Evolutionary conservation across 2,329 filamentous ascomycete species (phyloP).

Genomic region (Rhynchosporium agropyri): DNA sequence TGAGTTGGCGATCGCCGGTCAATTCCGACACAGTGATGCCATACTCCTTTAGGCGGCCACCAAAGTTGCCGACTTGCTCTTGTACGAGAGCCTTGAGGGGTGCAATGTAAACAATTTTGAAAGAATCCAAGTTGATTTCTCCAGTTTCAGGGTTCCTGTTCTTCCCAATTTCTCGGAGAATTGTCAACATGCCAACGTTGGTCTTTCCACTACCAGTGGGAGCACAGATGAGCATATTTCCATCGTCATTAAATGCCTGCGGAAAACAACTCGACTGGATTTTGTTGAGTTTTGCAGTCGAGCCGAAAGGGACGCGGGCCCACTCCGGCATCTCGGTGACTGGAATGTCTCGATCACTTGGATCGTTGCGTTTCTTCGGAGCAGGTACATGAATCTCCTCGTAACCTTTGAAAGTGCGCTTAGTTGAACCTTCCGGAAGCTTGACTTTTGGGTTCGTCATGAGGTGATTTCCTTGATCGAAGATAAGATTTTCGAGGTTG

Average conservation of each 20-base stretch:
- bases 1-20: conserved; percentile 96
- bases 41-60: conserved; percentile 84
- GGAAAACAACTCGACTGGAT: conserved; percentile 95
- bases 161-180: conserved; percentile 95
- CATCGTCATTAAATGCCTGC: conserved; percentile 88
- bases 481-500: conserved; percentile 93
- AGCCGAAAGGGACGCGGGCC: conserved; percentile 84
- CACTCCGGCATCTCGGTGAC: conserved; percentile 90
- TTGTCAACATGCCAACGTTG: conserved; percentile 96
- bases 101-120: conserved; percentile 98
- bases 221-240: conserved; percentile 97
- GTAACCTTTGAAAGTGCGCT: conserved; percentile 95
- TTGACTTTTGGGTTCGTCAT: conserved; percentile 99
- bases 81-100: conserved; percentile 94
- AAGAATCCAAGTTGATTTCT: conserved; percentile 92
- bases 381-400: conserved; percentile 97
- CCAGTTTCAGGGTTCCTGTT: conserved; percentile 85
- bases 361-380: conserved; percentile 83
- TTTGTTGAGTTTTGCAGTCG: conserved; percentile 84
- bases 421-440: conserved; percentile 91
- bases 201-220: conserved; percentile 98
- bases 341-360: conserved; percentile 78
- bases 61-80: conserved; percentile 97
- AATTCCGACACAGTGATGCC: conserved; percentile 93
- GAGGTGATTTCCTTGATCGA: conserved; percentile 96